A percentile compares a stretch with the other conserved stretches of the same genome.
Evolutionary conservation across 148 eudicot genomes (phyloP).

Genomic region (Polygonum maritimum): DNA sequence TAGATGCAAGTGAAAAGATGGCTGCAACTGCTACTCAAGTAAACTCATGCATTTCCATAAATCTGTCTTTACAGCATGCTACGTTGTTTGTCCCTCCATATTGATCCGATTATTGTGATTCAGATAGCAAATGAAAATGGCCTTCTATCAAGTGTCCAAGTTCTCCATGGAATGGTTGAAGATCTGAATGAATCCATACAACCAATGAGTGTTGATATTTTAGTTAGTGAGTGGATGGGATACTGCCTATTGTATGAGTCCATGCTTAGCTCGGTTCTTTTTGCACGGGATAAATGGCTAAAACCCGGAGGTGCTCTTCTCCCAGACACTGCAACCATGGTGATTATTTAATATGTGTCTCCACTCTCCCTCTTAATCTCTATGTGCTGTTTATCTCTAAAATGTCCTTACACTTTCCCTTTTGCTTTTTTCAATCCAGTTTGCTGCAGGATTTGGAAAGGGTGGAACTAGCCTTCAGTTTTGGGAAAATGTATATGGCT

Average conservation of each 20-base stretch:
- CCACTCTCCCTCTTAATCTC: background rate
- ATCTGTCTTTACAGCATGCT: background rate
- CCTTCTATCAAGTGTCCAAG: conserved; percentile 40
- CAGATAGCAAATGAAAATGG: conserved; percentile 85
- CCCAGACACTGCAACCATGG: conserved; percentile 94
- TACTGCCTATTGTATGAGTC: conserved; percentile 94
- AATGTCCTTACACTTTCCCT: conserved; percentile 10
- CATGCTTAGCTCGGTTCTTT: conserved; percentile 83
- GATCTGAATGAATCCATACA: conserved; percentile 57
- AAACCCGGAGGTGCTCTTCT: conserved; percentile 98
- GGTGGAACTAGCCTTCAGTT: conserved; percentile 81
- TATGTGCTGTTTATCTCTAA: conserved; percentile 5
- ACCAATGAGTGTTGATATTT: conserved; percentile 74
- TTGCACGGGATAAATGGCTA: conserved; percentile 89
- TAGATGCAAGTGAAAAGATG: conserved; percentile 96
- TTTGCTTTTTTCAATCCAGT: conserved; percentile 29
- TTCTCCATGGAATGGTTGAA: conserved; percentile 91
- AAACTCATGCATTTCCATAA: background rate
- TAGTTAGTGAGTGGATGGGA: conserved; percentile 98
- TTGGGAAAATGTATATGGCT: conserved; percentile 93
- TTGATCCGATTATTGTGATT: conserved; percentile 9
- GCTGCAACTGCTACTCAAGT: conserved; percentile 84
- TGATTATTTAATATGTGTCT: conserved; percentile 5
- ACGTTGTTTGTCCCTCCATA: background rate
- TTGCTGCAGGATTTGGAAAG: conserved; percentile 90